Base-by-base conservation (phyloP, 768 basidiomycete genomes). In the Wakefieldia striispora region DNA sequence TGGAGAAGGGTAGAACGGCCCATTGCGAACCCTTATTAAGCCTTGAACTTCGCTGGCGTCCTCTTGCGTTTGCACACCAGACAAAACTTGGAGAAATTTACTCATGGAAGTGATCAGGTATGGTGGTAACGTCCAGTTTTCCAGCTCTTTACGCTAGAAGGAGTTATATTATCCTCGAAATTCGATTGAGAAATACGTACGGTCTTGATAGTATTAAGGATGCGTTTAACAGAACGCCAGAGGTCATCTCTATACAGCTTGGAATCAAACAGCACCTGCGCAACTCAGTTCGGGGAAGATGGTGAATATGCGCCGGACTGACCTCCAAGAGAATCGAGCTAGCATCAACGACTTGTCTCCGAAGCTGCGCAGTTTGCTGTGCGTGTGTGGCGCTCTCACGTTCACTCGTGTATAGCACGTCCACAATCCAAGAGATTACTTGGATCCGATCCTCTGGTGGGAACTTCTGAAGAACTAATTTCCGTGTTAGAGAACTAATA, bases 1-100 rank as follows among this genome's bases (percentile, higher is more conserved):
- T 55, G 51, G 65, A 61, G 51, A 62, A 66, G 63, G 43, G 60
- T 51, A 61, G 69, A 72, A 63, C 59, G 61, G 72, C 64, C 73
- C 73, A 71, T 59, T 74, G 76, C 79, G 77, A 79, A 81, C 80
- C 79, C 75, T 80, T 49, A 78, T 74, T 53, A 79, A 71, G 48
- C 63, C 64, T 65, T 73, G 69, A 31, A 78, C 60, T 50, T 70
- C 72, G 56, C 50, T 41, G 24, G 45, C 49, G 14, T 50, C 57
- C 40, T 63, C 63, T 57, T 54, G 56, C n/a, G 51, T 49, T 41
- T 58, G 53, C 39, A 56, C 51, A 58, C 50, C 57, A 12, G 63
- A 43, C 47, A 60, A 55, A 29, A 59, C 54, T 60, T 69, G 64
- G 19, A 40, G 40, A 52, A 60, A 60, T 56, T 61, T 65, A 50